These are phyloP conservation scores for Trichoderma oligosporum DNA, from an alignment of 2,329 filamentous ascomycete genomes.

Conservation along the genomic window DNA sequence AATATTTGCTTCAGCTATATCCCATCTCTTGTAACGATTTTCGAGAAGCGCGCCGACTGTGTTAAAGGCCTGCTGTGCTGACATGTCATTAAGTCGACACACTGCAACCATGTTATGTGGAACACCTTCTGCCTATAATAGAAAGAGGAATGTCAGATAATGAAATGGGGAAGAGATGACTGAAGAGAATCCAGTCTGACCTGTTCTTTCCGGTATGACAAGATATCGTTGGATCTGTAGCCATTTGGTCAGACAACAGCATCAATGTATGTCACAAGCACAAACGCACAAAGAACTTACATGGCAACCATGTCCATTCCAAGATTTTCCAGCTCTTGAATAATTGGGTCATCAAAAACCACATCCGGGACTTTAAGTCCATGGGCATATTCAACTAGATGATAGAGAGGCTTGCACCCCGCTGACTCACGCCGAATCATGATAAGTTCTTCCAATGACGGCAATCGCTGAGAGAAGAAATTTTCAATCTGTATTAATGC, in stretches of 20 bases:
- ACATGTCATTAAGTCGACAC: conserved; percentile 21
- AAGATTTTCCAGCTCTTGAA: conserved; percentile 24
- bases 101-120: conserved; percentile 25
- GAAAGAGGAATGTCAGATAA: not conserved
- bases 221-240: conserved; percentile 24
- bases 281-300: conserved; percentile 19
- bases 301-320: conserved; percentile 27
- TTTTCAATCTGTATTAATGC: conserved; percentile 23
- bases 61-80: conserved; percentile 25
- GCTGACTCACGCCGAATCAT: conserved; percentile 22
- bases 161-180: not conserved
- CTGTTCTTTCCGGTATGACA: conserved; percentile 26
- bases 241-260: not conserved
- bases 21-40: conserved; percentile 22
- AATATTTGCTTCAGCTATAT: conserved; percentile 17
- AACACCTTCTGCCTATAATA: conserved; percentile 20
- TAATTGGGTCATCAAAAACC: conserved; percentile 22
- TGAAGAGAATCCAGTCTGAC: no score
- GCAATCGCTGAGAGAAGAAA: conserved; percentile 11
- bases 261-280: not conserved
- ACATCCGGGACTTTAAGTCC: conserved; percentile 22
- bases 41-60: conserved; percentile 22
- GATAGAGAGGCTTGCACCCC: conserved; percentile 24
- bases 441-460: conserved; percentile 23
- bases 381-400: conserved; percentile 26